These are phyloP conservation scores for Cordyceps tenuipes DNA, from an alignment of 2,329 filamentous ascomycete species.

Conservation along the genomic window DNA sequence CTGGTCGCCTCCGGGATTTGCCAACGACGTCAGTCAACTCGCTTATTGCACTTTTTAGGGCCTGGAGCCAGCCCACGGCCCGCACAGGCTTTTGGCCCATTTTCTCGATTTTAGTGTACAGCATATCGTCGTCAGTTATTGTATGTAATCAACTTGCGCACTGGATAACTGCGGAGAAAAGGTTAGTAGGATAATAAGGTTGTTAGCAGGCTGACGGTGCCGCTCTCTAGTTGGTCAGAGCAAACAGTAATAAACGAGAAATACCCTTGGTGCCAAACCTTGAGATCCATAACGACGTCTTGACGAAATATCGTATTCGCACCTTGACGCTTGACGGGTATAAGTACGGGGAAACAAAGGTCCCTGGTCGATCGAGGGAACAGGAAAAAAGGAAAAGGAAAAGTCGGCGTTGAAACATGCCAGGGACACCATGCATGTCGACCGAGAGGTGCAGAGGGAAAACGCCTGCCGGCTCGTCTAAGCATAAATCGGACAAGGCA, in stretches of 20 bases:
- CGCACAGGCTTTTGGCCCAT: not conserved
- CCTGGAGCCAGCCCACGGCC: not conserved
- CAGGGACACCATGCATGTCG: not conserved
- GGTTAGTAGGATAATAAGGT: not conserved
- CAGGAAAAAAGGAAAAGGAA: not conserved
- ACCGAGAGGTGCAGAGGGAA: not conserved
- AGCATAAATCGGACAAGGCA: not conserved
- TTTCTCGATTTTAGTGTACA: too few relatives aligned
- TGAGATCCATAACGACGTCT: not conserved
- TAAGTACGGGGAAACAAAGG: not conserved
- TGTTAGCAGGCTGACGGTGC: not conserved
- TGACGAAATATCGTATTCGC: too few relatives aligned
- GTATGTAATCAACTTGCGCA: too few relatives aligned
- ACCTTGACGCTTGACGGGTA: not conserved
- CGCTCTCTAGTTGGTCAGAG: not conserved
- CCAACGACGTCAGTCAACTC: not conserved
- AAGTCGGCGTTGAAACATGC: not conserved
- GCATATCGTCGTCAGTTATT: too few relatives aligned
- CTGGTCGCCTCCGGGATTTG: not conserved
- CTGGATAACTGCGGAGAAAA: too few relatives aligned
- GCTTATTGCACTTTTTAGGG: not conserved
- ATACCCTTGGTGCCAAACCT: not conserved
- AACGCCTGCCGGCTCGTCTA: not conserved
- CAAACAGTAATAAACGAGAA: not conserved
- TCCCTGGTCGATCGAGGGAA: not conserved